phyloP scores from a whole-genome alignment of 2,329 filamentous ascomycete genomes.

The Rutstroemia sp. region DNA sequence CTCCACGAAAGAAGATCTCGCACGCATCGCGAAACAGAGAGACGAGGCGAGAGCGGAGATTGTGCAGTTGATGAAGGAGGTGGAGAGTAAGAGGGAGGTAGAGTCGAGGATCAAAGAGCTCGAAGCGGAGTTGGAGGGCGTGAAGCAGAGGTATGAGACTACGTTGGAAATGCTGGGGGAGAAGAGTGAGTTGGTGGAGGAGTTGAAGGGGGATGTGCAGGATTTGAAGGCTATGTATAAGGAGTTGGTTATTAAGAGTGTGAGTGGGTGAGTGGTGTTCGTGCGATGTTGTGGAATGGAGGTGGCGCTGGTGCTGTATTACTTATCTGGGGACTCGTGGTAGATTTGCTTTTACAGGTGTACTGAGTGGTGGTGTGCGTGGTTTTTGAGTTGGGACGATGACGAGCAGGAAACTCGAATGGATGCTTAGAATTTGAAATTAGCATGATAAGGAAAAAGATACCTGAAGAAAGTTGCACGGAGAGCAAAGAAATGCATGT shows the following conservation, averaged over 20 bases:
- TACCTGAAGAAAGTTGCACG: too few species aligned
- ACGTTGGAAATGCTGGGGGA: constrained; percentile 92
- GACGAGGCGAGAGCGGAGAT: constrained; percentile 91
- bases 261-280: neutral
- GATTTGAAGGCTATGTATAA: constrained; percentile 97
- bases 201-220: constrained; percentile 78
- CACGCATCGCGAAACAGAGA: constrained; percentile 71
- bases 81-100: constrained; percentile 60
- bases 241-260: constrained; percentile 55
- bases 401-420: too few species aligned
- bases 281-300: too few species aligned
- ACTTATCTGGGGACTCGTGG: too few species aligned
- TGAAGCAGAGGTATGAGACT: constrained; percentile 78
- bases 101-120: constrained; percentile 55
- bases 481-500: too few species aligned
- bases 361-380: too few species aligned
- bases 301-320: too few species aligned
- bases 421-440: too few species aligned
- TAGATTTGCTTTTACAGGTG: too few species aligned
- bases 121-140: constrained; percentile 57
- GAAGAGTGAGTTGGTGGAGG: constrained; percentile 92
- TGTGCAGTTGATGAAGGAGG: constrained; percentile 80
- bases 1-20: constrained; percentile 77
- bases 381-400: too few species aligned
- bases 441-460: too few species aligned